Evolutionary conservation across 306 rosid species (phyloP), one percentile per base, ranked within the genome.

Genomic region (Hippophae gyantsensis): DNA sequence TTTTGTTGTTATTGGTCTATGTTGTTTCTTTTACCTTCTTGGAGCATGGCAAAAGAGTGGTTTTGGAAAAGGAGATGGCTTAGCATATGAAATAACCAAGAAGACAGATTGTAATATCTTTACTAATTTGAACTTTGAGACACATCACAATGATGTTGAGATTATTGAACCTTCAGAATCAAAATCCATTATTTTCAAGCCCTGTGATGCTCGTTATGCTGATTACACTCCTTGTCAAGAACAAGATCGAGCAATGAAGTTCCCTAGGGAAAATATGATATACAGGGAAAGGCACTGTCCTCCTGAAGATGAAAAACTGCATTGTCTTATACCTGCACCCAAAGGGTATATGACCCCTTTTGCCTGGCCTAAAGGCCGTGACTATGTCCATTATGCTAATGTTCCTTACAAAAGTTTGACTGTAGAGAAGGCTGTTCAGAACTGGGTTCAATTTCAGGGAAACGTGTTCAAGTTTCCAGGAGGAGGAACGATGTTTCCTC

Each of bases 211-310:
- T 9, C 56, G 72, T 64, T 82, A 71, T 55, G 62, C 63, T 38
- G 99, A 93, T 79, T 88, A 93, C 65, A 93, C 99, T n/a, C 99
- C 99, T 67, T 93, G 99, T 76, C 99, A 93, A 59, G 97, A 93
- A 64, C 99, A 93, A 77, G 97, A 88, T 69, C 84, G 86, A 58
- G 99, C 99, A 46, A 92, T 93, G 99, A 73, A 38, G 49, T 93
- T 88, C 82, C 90, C 99, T 0, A 93, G 99, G 74, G 97, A 88
- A 55, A 82, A 88, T 76, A 93, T 93, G 97, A 74, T 88, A 67
- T 93, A 93, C 76, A 81, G 99, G 76, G 99, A 93, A 73, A 86
- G 99, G 61, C 99, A 93, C 75, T 93, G 99, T 63, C 99, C 99
- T 10, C 62, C 90, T 40, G 74, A 76, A 62, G 79, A 80, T 6